Conservation (phyloP, 2,329 filamentous ascomycete genomes). For the Trichoderma sp. region DNA sequence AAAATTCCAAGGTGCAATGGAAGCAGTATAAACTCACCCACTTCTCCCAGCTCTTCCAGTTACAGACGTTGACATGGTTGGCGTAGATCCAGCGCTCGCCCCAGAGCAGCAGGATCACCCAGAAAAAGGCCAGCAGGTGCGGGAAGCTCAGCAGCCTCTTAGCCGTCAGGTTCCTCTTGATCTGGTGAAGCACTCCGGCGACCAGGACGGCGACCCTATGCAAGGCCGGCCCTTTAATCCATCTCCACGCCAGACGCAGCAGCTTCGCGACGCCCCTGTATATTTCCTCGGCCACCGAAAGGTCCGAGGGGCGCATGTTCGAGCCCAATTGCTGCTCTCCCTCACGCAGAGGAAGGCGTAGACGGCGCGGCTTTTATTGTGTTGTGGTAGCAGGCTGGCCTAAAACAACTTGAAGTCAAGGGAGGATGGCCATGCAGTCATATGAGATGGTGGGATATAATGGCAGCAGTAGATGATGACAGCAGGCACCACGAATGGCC, state of each 20-base stretch:
- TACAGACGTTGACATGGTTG: constrained; percentile 70
- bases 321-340: constrained; percentile 37
- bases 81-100: constrained; percentile 82
- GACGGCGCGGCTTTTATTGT: not conserved
- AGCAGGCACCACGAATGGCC: not conserved
- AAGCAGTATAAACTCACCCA: constrained; percentile 68
- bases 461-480: not conserved
- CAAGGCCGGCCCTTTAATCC: constrained; percentile 48
- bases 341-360: not conserved
- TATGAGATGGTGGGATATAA: not conserved
- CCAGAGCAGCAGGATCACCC: constrained; percentile 79
- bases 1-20: not conserved
- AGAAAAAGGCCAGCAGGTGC: constrained; percentile 70
- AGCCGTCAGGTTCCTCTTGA: constrained; percentile 51
- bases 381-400: not conserved
- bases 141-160: constrained; percentile 64
- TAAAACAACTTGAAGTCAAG: not conserved
- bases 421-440: not conserved
- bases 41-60: constrained; percentile 87
- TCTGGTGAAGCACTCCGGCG: constrained; percentile 36
- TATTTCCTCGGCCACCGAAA: constrained; percentile 35
- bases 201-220: constrained; percentile 41
- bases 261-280: constrained; percentile 34
- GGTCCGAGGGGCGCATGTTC: constrained; percentile 37
- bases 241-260: constrained; percentile 44